Evolutionary conservation across 257 asterid species (phyloP).

Genomic region (Phtheirospermum japonicum): DNA sequence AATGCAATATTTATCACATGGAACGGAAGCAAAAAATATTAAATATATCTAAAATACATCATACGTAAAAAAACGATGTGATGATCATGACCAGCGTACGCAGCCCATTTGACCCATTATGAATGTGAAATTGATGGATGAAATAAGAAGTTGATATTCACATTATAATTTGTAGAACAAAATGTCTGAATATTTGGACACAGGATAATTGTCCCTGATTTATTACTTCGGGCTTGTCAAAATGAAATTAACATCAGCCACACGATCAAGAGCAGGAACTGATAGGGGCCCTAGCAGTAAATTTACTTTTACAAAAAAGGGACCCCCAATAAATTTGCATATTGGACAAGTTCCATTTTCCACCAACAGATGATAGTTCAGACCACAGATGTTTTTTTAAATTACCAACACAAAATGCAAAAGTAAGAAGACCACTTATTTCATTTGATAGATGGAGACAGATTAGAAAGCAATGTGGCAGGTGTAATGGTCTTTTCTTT

Average conservation of each 20-base stretch:
- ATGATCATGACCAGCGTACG: too few relatives aligned
- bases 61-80: too few relatives aligned
- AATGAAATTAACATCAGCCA: not conserved
- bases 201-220: too few relatives aligned
- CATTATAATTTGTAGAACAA: too few relatives aligned
- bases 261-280: not conserved
- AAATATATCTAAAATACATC: too few relatives aligned
- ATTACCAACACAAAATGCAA: not conserved
- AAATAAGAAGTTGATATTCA: too few relatives aligned
- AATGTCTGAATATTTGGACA: too few relatives aligned
- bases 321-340: constrained; percentile 15
- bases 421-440: not conserved
- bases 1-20: too few relatives aligned
- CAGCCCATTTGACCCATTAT: too few relatives aligned
- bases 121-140: too few relatives aligned
- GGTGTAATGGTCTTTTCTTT: not conserved
- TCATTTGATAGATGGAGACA: constrained; percentile 9
- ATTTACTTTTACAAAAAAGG: not conserved
- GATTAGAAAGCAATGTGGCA: constrained; percentile 9
- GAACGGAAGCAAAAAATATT: too few relatives aligned
- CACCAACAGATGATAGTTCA: not conserved
- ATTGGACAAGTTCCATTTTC: constrained; percentile 15
- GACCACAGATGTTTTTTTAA: not conserved
- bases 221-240: not conserved
- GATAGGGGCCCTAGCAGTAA: not conserved